Evolutionary conservation across 306 rosid genomes (phyloP), one percentile per base, ranked within the genome.

Genomic region (Cicer bijugum): DNA sequence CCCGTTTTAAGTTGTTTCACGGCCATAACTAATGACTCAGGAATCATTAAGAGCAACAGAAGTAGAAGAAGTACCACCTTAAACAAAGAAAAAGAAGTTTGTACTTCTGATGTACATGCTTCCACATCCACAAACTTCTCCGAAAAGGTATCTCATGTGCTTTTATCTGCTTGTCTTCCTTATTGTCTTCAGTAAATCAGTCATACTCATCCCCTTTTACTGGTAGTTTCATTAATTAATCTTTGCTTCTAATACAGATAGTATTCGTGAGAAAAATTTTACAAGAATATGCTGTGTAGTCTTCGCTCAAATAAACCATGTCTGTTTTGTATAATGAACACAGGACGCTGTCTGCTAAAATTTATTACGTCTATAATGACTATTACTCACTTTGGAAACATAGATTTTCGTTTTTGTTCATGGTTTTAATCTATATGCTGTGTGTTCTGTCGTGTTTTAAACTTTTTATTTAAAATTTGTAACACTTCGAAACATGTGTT

Each of bases 1-100:
- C 88, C 99, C n/a, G 71, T 74, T 43, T 78, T 92, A 66, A 90
- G 75, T 53, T 86, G 23, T 6, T 87, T 92, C 81, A 68, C 71
- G 6, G 69, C 72, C 12, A 67, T 77, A 67, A 40, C 60, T 11
- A 74, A 63, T 64, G 72, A 43, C 52, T 52, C 70, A 8, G 78
- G 83, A 75, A 55, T 72, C 77, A 80, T 19, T 58, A 83, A 47
- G 39, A 67, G 74, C 59, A 72, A 12, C 62, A 82, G 74, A 50
- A 77, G 61, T 55, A 80, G 84, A 57, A 85, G 72, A 75, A 74
- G 61, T 43, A 58, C 76, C 42, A 12, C 45, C 5, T 73, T 64
- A 76, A 78, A 86, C 70, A 91, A 84, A 80, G 96, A 84, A 38
- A 69, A 82, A 77, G 96, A 85, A 14, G 47, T 43, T 51, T 82